Conservation (phyloP, 352 stramenopile genomes). For the Globisporangium paroecandrum region DNA sequence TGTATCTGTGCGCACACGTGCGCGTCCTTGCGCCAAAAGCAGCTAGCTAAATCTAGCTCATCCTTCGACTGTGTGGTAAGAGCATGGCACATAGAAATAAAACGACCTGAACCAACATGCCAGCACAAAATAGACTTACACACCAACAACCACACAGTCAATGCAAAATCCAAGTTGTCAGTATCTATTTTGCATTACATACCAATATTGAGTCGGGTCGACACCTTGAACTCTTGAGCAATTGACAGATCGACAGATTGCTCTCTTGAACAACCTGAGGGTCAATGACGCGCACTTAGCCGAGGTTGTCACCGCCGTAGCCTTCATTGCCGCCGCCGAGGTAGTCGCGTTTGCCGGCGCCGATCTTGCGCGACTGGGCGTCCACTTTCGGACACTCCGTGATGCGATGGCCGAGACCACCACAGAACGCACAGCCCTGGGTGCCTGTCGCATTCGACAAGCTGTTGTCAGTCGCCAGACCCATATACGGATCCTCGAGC, state of each 20-base stretch:
- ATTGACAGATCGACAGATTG: background rate
- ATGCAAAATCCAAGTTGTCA: background rate
- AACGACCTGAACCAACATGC: background rate
- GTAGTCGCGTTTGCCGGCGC: slow-evolving; percentile 91
- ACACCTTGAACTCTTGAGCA: background rate
- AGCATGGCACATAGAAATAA: slow-evolving; percentile 4
- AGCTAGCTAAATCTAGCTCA: slow-evolving; percentile 6
- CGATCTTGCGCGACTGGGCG: slow-evolving; percentile 95
- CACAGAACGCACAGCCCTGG: slow-evolving; percentile 98
- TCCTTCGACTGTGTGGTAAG: background rate
- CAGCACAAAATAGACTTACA: slow-evolving; percentile 5
- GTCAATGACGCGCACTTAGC: slow-evolving; percentile 24
- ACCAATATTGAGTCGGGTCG: background rate
- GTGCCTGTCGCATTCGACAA: slow-evolving; percentile 75
- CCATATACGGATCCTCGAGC: slow-evolving; percentile 96
- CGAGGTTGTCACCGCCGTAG: slow-evolving; percentile 93
- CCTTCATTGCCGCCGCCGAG: slow-evolving; percentile 89
- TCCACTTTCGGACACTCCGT: slow-evolving; percentile 99
- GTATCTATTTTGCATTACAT: slow-evolving; percentile 11
- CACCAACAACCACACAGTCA: background rate
- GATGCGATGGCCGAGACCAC: slow-evolving; percentile 97
- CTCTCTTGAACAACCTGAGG: background rate
- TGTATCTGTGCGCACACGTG: background rate
- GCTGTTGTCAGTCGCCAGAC: slow-evolving; percentile 52
- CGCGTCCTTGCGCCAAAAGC: background rate